Base-by-base conservation (phyloP, 805 yeast species). In the Helenozyma rhizophorensis region DNA sequence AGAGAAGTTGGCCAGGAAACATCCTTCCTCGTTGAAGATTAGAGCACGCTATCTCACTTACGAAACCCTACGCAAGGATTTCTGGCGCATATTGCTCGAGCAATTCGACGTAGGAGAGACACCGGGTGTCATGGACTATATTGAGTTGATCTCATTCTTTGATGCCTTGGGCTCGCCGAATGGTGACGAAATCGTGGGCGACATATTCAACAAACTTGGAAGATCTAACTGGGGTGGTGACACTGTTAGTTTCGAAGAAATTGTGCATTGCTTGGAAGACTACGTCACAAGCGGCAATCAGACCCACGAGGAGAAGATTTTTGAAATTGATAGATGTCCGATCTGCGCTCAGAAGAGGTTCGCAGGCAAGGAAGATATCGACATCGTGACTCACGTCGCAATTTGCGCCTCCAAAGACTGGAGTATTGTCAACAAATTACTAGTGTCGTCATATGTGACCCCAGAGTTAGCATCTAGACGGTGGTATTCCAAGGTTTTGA, bases 381-480 rank as follows among this genome's bases (percentile, higher is more conserved):
- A 87, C 45, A 75, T 85, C 33, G 75, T 86, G n/a, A 78, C 85
- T 1, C 98, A 90, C 60, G 72, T 89, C 33, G 90, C 96, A 0
- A 76, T 86, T 2, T 93, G 98, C 58, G 79, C 86, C 0, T 76
- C 83, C 18, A 78, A 80, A 38, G 85, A 82, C 37, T 80, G 88
- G 84, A 73, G 81, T 30, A 68, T 76, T 21, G 82, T 79, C 16
- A 77, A 78, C 40, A 75, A 80, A 45, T 54, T 80, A 5, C 58
- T 83, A 27, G 76, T 77, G 30, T 74, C 84, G 2, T 66, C 81
- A 1, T 90, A 76, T 51, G 90, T 86, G 2, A 77, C 96, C 0
- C 74, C 90, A 1, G 79, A 76, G 29, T 76, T 81, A 45, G 97
- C 97, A 0, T 75, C 89, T 4, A 79, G 85, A 46, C 76, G 88